Evolutionary conservation across 352 stramenopile genomes (phyloP).

Genomic region (Phytopythium ostracodes): DNA sequence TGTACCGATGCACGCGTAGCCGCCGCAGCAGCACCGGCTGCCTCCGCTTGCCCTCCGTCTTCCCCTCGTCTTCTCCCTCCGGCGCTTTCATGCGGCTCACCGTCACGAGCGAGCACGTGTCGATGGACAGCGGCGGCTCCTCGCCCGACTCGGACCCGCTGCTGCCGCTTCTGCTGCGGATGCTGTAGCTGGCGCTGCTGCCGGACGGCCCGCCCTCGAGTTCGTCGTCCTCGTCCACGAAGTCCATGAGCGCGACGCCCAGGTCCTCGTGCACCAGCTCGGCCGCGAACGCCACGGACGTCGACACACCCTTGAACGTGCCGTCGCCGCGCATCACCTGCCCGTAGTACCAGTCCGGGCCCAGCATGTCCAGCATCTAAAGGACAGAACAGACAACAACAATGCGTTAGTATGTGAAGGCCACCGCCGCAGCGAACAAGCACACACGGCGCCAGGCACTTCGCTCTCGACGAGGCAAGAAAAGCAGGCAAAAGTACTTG

Average conservation of each 20-base stretch:
- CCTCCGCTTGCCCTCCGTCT: background rate
- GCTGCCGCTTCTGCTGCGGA: background rate
- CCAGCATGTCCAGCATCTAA: constrained; percentile 29
- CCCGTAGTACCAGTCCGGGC: constrained; percentile 27
- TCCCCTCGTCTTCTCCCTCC: constrained; percentile 18
- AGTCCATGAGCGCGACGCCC: constrained; percentile 36
- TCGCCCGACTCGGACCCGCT: background rate
- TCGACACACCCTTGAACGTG: constrained; percentile 29
- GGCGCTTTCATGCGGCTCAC: constrained; percentile 17
- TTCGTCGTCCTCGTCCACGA: constrained; percentile 43
- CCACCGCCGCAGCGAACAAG: background rate
- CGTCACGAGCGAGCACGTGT: constrained; percentile 25
- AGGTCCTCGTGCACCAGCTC: constrained; percentile 35
- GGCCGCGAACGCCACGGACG: constrained; percentile 31
- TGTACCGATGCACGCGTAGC: constrained; percentile 42
- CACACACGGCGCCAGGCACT: background rate
- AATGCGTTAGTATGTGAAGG: background rate
- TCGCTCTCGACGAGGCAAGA: background rate
- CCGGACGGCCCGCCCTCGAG: background rate
- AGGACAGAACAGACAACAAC: background rate
- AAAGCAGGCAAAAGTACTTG: constrained; percentile 2
- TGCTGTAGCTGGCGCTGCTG: background rate
- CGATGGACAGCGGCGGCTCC: constrained; percentile 21
- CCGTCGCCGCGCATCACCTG: constrained; percentile 34
- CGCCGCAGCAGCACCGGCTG: constrained; percentile 29